Evolutionary conservation across 371 early-diverging fungal species (phyloP), one percentile per base, ranked within the genome.

Genomic region (Actinomucor elegans): DNA sequence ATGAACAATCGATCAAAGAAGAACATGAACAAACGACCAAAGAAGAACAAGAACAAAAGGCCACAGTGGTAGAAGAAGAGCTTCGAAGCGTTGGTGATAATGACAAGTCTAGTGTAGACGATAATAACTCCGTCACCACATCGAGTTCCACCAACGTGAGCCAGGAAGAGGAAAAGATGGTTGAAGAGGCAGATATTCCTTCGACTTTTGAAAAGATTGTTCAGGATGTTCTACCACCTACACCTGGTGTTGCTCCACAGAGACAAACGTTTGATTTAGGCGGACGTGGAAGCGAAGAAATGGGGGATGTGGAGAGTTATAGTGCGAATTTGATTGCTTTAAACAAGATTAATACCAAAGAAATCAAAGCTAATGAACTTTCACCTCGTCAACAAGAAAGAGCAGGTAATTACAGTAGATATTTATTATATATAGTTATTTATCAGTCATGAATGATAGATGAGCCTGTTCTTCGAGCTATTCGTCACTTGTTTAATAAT

Each of bases 401-500:
- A 31, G 66, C 67, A 43, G 83, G 83, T 83, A 66, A 57, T 24
- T 11, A 2, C 4, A 27, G 9, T 6, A 31, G 15, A n/a, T 23
- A 14, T 29, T 3, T 47, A 20, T 18, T 45, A 31, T 24, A 4
- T n/a, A n/a, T n/a, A n/a, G n/a, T n/a, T n/a, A 26, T 15, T 28
- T 17, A 17, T n/a, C 20, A 11, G 4, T 31, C 1, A 9, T 21
- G 14, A 14, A 32, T 42, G 9, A 12, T 46, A 63, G 64, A 63
- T 41, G 64, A 63, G 23, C 77, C 69, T 26, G 74, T 81, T 34
- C 59, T 80, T 21, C 73, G 77, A 44, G 84, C 80, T 12, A 63
- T 83, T 11, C 66, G 70, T 28, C 77, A 80, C 49, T 67, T 83
- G 32, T 83, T 83, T 49, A 81, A 81, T 40, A 83, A 83, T 60